A percentile compares a stretch with the other conserved stretches of the same genome.
These are phyloP conservation scores for Ampelomyces quisqualis DNA, from an alignment of 2,329 filamentous ascomycete species.

Conservation along the genomic window DNA sequence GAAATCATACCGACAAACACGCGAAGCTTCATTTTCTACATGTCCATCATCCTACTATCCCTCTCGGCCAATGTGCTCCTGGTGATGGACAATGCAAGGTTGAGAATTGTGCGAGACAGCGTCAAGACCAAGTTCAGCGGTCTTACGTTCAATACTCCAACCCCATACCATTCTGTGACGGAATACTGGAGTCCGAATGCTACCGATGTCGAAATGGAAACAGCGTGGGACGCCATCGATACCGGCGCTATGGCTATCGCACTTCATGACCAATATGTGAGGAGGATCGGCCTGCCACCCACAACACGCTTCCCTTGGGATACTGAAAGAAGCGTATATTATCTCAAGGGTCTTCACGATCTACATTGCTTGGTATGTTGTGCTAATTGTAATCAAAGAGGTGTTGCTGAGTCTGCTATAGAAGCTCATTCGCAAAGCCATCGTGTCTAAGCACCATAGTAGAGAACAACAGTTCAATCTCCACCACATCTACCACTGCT, in stretches of 20 bases:
- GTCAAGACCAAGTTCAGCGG: constrained; percentile 31
- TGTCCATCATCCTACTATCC: constrained; percentile 33
- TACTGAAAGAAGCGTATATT: constrained; percentile 39
- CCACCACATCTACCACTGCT: constrained; percentile 36
- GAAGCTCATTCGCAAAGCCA: constrained; percentile 41
- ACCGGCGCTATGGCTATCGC: constrained; percentile 37
- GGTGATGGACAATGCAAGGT: constrained; percentile 28
- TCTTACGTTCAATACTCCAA: constrained; percentile 29
- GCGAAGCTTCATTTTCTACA: constrained; percentile 26
- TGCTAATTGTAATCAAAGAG: neutral
- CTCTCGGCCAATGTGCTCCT: constrained; percentile 34
- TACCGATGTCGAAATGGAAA: constrained; percentile 27
- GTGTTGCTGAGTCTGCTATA: constrained; percentile 8
- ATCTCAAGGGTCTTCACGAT: constrained; percentile 39
- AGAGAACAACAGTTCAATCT: constrained; percentile 26
- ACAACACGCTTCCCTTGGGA: constrained; percentile 41
- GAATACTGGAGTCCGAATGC: constrained; percentile 37
- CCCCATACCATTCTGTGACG: constrained; percentile 30
- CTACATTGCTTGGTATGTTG: constrained; percentile 35
- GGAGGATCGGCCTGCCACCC: constrained; percentile 23
- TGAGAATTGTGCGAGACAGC: constrained; percentile 17
- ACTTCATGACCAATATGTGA: constrained; percentile 31
- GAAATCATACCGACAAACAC: constrained; percentile 32
- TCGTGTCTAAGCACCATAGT: constrained; percentile 31
- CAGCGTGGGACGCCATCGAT: constrained; percentile 39